Percentiles rank a stretch among this genome's conserved stretches.
phyloP scores from a whole-genome alignment of 768 basidiomycete genomes.

The Multifurca ochricompacta region DNA sequence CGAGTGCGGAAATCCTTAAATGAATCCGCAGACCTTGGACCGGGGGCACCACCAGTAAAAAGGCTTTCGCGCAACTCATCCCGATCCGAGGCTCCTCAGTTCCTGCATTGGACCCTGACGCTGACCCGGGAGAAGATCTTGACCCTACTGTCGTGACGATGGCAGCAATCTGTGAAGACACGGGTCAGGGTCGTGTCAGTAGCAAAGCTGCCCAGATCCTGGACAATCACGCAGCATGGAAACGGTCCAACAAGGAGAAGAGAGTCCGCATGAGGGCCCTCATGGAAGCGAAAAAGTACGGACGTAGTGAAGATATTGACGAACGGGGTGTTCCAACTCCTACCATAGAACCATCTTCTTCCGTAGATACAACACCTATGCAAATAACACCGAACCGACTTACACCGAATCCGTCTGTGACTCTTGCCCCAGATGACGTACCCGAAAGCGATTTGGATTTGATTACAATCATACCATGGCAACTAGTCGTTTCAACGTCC shows the following conservation, averaged over 20 bases:
- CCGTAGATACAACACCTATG: neutral
- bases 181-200: slow-evolving; percentile 70
- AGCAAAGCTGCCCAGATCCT: slow-evolving; percentile 68
- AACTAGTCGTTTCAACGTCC: slow-evolving; percentile 71
- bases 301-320: slow-evolving; percentile 44
- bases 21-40: neutral
- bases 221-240: slow-evolving; percentile 66
- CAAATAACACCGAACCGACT: neutral
- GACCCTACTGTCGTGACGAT: slow-evolving; percentile 82
- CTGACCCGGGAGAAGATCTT: slow-evolving; percentile 65
- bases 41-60: slow-evolving; percentile 2
- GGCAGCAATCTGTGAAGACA: slow-evolving; percentile 71
- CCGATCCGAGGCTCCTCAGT: slow-evolving; percentile 32
- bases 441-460: slow-evolving; percentile 45
- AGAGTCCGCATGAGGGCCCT: slow-evolving; percentile 50
- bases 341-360: neutral
- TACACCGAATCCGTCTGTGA: slow-evolving; percentile 5
- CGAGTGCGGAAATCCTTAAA: slow-evolving; percentile 5
- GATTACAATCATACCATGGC: slow-evolving; percentile 60
- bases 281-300: slow-evolving; percentile 74
- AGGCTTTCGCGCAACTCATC: slow-evolving; percentile 16
- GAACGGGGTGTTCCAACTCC: slow-evolving; percentile 23
- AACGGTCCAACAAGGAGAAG: slow-evolving; percentile 58
- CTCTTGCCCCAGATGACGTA: slow-evolving; percentile 28
- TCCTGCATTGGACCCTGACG: slow-evolving; percentile 49